Percentiles rank a stretch among this genome's conserved stretches.
Conservation (phyloP, 1,284 basidiomycete species). For the Ustilago shanxiensis region DNA sequence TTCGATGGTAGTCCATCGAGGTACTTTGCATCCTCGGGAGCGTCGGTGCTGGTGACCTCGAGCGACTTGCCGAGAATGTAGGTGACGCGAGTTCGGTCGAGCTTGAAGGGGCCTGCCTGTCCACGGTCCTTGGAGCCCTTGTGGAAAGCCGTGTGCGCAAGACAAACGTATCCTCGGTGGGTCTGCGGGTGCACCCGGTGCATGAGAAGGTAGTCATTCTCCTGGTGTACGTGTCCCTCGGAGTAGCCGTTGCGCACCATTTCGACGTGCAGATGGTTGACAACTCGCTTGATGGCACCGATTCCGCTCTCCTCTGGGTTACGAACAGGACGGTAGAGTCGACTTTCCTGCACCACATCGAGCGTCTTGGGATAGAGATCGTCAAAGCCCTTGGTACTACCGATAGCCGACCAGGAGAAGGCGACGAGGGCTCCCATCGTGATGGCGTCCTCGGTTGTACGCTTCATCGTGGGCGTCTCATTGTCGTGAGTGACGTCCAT, state of each 20-base stretch:
- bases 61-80: slow-evolving; percentile 63
- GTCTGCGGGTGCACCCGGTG: slow-evolving; percentile 65
- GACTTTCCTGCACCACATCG: slow-evolving; percentile 60
- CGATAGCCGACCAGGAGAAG: slow-evolving; percentile 66
- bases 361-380: slow-evolving; percentile 63
- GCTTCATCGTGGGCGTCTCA: slow-evolving; percentile 63
- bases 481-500: slow-evolving; percentile 68
- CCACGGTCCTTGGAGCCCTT: slow-evolving; percentile 55
- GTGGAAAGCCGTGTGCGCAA: slow-evolving; percentile 64
- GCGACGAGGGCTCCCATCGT: slow-evolving; percentile 66
- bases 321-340: slow-evolving; percentile 48
- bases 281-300: slow-evolving; percentile 55
- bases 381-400: slow-evolving; percentile 64
- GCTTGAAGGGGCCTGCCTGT: slow-evolving; percentile 53
- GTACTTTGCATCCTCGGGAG: slow-evolving; percentile 34
- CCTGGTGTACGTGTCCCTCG: slow-evolving; percentile 65
- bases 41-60: slow-evolving; percentile 40
- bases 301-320: slow-evolving; percentile 56
- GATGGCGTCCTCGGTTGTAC: slow-evolving; percentile 64
- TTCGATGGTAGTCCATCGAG: slow-evolving; percentile 56
- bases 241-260: slow-evolving; percentile 62
- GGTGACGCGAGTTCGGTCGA: slow-evolving; percentile 54
- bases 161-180: slow-evolving; percentile 58
- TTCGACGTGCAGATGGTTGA: slow-evolving; percentile 65
- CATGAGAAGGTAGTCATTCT: slow-evolving; percentile 62